phyloP scores from a whole-genome alignment of 1,284 basidiomycete species.

The Rhodotorula sp. region DNA sequence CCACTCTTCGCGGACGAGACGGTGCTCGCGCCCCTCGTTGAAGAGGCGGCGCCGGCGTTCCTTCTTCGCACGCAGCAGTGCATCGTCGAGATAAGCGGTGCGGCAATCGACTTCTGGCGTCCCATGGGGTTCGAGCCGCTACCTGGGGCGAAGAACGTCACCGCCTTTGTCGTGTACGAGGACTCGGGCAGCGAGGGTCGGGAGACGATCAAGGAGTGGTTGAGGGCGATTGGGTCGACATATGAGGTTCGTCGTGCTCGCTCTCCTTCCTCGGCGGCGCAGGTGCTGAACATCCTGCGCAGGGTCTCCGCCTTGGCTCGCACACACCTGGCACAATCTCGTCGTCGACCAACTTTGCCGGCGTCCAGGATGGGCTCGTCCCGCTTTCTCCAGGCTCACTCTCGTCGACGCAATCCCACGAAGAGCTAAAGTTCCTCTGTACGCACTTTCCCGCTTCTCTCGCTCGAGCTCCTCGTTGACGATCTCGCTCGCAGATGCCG shows the following conservation, averaged over 20 bases:
- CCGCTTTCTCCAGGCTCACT: conserved; percentile 21
- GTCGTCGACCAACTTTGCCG: conserved; percentile 5
- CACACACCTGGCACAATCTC: conserved; percentile 21
- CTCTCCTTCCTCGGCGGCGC: too few relatives aligned
- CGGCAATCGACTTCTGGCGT: conserved; percentile 75
- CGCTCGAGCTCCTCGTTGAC: background rate
- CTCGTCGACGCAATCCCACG: conserved; percentile 1
- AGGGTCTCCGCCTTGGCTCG: conserved; percentile 39
- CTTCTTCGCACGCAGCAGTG: conserved; percentile 35
- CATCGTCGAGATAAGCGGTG: conserved; percentile 65
- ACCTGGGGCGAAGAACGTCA: conserved; percentile 67
- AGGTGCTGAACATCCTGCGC: background rate
- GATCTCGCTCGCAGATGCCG: background rate
- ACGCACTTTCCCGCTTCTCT: background rate
- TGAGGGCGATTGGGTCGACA: conserved; percentile 57
- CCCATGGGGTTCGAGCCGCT: conserved; percentile 72
- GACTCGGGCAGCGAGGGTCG: conserved; percentile 55
- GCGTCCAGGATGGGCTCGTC: conserved; percentile 22
- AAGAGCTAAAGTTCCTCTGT: conserved; percentile 34
- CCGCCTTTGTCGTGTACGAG: conserved; percentile 68
- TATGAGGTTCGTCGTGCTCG: conserved; percentile 61
- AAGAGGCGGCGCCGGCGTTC: background rate
- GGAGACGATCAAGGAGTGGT: conserved; percentile 61
- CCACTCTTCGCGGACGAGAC: conserved; percentile 22
- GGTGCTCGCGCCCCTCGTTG: conserved; percentile 7